Evolutionary conservation across 371 early-diverging fungal genomes (phyloP).

Genomic region (Chytridium lagenaria): DNA sequence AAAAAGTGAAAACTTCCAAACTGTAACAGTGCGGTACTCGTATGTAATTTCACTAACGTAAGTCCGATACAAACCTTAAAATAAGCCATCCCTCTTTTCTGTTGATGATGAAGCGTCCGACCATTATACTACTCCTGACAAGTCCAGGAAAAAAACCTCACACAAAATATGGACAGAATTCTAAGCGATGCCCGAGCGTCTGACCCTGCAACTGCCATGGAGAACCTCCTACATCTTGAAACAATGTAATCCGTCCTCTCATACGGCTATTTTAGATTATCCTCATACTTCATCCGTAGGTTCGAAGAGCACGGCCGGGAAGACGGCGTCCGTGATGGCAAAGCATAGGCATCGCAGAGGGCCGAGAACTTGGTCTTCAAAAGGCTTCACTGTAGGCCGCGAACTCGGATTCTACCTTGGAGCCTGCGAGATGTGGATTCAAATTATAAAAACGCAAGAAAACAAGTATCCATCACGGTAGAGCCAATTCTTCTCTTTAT

Average conservation of each 20-base stretch:
- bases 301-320: constrained; percentile 71
- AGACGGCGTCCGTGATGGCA: constrained; percentile 71
- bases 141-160: background rate
- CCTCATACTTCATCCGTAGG: constrained; percentile 43
- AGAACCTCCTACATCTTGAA: constrained; percentile 17
- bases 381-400: constrained; percentile 71
- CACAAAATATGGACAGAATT: background rate
- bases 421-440: constrained; percentile 68
- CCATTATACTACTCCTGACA: background rate
- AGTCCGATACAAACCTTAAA: too few species aligned
- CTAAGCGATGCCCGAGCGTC: background rate
- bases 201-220: constrained; percentile 13
- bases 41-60: too few species aligned
- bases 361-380: constrained; percentile 74
- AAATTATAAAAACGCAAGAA: constrained; percentile 49
- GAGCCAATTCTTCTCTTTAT: background rate
- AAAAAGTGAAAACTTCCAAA: too few species aligned
- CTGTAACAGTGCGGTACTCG: too few species aligned
- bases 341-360: constrained; percentile 69
- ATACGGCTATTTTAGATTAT: background rate
- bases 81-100: too few species aligned
- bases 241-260: constrained; percentile 9
- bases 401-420: constrained; percentile 79
- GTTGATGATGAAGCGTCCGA: too few species aligned
- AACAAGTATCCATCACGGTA: constrained; percentile 33